These are phyloP conservation scores for Phoma sp. DNA, from an alignment of 2,329 filamentous ascomycete genomes.

Conservation along the genomic window DNA sequence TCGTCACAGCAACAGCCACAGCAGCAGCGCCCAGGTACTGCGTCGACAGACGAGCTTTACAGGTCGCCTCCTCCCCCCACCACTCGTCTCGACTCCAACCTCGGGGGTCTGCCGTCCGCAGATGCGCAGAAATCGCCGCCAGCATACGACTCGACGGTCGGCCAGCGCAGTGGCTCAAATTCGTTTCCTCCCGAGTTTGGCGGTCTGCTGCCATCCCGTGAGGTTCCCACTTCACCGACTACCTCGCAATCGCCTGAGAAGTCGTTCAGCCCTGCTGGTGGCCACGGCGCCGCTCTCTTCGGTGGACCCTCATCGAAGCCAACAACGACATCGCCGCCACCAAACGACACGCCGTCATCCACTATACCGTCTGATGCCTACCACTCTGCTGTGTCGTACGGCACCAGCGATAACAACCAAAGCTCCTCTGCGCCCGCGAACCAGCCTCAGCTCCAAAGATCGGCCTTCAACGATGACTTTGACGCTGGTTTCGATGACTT, in stretches of 20 bases:
- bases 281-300: slow-evolving; percentile 50
- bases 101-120: slow-evolving; percentile 56
- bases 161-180: slow-evolving; percentile 47
- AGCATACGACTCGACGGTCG: slow-evolving; percentile 58
- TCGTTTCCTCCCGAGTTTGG: slow-evolving; percentile 62
- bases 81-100: slow-evolving; percentile 44
- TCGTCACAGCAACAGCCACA: slow-evolving; percentile 31
- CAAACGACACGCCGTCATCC: slow-evolving; percentile 48
- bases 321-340: slow-evolving; percentile 47
- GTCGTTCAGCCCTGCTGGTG: slow-evolving; percentile 45
- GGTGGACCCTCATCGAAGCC: slow-evolving; percentile 46
- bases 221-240: slow-evolving; percentile 56
- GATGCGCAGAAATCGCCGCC: slow-evolving; percentile 66
- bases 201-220: slow-evolving; percentile 62
- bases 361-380: slow-evolving; percentile 52
- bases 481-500: slow-evolving; percentile 83
- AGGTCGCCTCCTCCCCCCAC: slow-evolving; percentile 40
- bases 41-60: slow-evolving; percentile 41
- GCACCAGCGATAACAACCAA: slow-evolving; percentile 44
- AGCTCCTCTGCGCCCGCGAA: slow-evolving; percentile 37
- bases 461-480: slow-evolving; percentile 74
- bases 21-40: slow-evolving; percentile 37
- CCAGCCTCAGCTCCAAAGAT: slow-evolving; percentile 50
- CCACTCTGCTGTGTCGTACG: slow-evolving; percentile 50
- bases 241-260: slow-evolving; percentile 48